These are phyloP conservation scores for Schoenoplectus tabernaemontani DNA, from an alignment of 202 grass and related monocot species.

Conservation along the genomic window DNA sequence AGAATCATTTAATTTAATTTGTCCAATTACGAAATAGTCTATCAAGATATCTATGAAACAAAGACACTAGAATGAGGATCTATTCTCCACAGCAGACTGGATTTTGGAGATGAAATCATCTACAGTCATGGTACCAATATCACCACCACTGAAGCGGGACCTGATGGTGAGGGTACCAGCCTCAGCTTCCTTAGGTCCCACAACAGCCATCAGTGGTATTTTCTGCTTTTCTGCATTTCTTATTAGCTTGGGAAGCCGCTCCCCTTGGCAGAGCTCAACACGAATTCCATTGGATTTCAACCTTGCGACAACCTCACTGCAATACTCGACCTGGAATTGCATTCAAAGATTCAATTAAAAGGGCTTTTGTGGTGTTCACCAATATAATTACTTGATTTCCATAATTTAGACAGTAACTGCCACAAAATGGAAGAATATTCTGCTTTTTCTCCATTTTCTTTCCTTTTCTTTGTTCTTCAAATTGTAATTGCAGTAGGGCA, in stretches of 20 bases:
- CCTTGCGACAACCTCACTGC: conserved; percentile 50
- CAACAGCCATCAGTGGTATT: conserved; percentile 82
- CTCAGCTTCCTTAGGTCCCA: conserved; percentile 80
- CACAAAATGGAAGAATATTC: neutral
- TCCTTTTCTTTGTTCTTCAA: neutral
- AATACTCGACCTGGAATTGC: conserved; percentile 63
- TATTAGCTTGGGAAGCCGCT: conserved; percentile 87
- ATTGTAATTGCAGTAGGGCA: neutral
- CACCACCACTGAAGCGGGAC: conserved; percentile 53
- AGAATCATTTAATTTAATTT: neutral
- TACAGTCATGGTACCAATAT: conserved; percentile 49
- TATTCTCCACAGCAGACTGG: conserved; percentile 28
- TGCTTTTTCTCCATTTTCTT: neutral
- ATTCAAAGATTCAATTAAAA: conserved; percentile 11
- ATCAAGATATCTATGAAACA: neutral
- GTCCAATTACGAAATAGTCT: neutral
- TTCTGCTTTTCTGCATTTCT: conserved; percentile 78
- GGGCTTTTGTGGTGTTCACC: neutral
- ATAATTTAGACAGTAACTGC: neutral
- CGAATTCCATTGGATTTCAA: conserved; percentile 60
- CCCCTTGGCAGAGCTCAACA: conserved; percentile 68
- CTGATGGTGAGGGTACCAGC: conserved; percentile 55
- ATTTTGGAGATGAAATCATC: conserved; percentile 58
- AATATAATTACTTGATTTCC: neutral
- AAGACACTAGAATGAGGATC: conserved; percentile 36